Conservation (phyloP, 345 rosid species). For the Salix suchowensis region DNA sequence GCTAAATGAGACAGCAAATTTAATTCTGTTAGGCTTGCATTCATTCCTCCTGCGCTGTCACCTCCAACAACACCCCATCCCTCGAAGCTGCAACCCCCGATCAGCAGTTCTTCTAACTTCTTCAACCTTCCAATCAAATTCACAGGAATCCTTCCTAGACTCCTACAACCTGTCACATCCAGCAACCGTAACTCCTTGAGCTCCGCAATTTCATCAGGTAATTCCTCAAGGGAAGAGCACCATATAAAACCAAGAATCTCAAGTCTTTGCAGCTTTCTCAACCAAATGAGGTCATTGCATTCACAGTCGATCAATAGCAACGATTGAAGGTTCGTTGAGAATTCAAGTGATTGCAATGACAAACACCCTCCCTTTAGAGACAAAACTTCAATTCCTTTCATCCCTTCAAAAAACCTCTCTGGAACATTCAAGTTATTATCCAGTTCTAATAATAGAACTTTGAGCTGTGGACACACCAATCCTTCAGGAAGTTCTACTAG, state of each 20-base stretch:
- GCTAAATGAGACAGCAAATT: too few relatives aligned
- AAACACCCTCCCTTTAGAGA: neutral
- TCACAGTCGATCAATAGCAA: neutral
- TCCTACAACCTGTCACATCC: too few relatives aligned
- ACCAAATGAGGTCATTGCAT: neutral
- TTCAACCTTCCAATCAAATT: too few relatives aligned
- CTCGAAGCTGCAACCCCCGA: too few relatives aligned
- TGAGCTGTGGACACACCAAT: neutral
- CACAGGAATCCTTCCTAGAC: too few relatives aligned
- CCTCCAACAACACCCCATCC: too few relatives aligned
- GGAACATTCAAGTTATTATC: neutral
- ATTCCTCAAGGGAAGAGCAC: too few relatives aligned
- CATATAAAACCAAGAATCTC: neutral
- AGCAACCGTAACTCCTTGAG: neutral
- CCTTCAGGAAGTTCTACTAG: too few relatives aligned
- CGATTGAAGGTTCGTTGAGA: neutral
- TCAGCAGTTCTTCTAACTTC: too few relatives aligned
- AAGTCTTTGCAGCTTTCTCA: neutral
- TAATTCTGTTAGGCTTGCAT: too few relatives aligned
- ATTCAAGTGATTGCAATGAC: neutral
- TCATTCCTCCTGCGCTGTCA: too few relatives aligned
- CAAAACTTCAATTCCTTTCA: constrained; percentile 3
- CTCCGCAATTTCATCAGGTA: neutral
- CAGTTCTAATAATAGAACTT: neutral
- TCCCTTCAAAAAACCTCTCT: neutral